Evolutionary conservation across 2,329 filamentous ascomycete species (phyloP).

Genomic region (Leptographium galeiforme): DNA sequence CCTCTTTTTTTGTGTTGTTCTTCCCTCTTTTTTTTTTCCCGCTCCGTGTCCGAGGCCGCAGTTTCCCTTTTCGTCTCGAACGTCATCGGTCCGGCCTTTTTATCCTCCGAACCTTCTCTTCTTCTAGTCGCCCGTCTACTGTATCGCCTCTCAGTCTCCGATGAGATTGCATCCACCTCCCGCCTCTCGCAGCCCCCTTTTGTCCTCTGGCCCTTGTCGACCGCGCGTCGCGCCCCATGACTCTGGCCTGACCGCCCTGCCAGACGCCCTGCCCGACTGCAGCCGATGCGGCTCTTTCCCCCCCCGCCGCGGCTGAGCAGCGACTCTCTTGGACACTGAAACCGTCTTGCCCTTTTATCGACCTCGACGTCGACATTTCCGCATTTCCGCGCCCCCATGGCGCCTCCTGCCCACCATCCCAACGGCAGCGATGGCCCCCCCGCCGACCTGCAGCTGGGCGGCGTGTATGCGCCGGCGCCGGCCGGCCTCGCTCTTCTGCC

Average conservation of each 20-base stretch:
- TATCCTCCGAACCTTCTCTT: background rate
- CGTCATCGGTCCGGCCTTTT: background rate
- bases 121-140: background rate
- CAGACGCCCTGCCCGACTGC: no score
- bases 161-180: background rate
- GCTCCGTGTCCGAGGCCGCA: no score
- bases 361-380: no score
- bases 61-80: no score
- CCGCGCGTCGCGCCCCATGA: no score
- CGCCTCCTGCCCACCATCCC: constrained; percentile 9
- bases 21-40: background rate
- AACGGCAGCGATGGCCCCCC: background rate
- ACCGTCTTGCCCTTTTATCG: no score
- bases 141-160: background rate
- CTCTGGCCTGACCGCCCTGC: no score
- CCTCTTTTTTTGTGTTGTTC: background rate
- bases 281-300: no score
- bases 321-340: no score
- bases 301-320: no score
- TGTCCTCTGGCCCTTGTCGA: background rate
- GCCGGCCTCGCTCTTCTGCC: no score
- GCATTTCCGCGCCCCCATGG: constrained; percentile 16
- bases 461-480: background rate
- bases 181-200: background rate
- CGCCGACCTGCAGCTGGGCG: background rate